Base-by-base conservation (phyloP, 2,329 filamentous ascomycete genomes). In the Scleromitrula shiraiana region DNA sequence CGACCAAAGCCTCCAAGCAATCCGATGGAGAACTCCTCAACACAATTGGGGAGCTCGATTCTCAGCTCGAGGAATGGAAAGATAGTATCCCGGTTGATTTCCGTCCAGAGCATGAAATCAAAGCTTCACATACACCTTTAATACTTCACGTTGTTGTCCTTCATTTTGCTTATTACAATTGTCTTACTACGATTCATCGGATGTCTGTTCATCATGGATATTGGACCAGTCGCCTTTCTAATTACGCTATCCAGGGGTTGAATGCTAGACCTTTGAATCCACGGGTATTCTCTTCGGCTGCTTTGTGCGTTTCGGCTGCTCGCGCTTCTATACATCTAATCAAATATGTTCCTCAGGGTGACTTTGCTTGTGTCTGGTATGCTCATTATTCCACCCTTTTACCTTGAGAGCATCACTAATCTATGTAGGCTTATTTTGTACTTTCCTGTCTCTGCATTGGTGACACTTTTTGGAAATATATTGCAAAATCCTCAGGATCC, bases 201-300 rank as follows among this genome's bases (percentile, higher is more conserved):
- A 98, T 97, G 93, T 95, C 88, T 35, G 86, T 97, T 24, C 93
- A 97, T 60, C 90, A 96, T 63, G 93, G 93, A 12, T 96, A 95
- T 68, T 98, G 93, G 93, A 97, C 91, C 1, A 96, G 88, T 62
- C 80, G 93, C 30, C 70, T 98, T 33, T 95, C 90, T 30, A 91
- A 97, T 61, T 97, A 89, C 62, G 93, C 93, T 14, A 93, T 97
- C 48, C 88, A 95, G 65, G 93, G 93, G 1, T 73, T 96, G 35
- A 97, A 97, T 65, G 84, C 90, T 0, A 78, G 85, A 54, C 90
- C 93, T 1, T 69, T 98, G 46, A 98, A 97, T 62, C 93, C 93
- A 0, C 76, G 93, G 57, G 87, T 98, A 7, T 98, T 96, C 68
- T 89, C 90, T 40, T 96, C 90, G 2, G 90, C 93, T 5, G 85